A percentile compares a stretch with the other conserved stretches of the same genome.
Evolutionary conservation across 2,329 filamentous ascomycete species (phyloP).

Genomic region (Curvularia spicifera): DNA sequence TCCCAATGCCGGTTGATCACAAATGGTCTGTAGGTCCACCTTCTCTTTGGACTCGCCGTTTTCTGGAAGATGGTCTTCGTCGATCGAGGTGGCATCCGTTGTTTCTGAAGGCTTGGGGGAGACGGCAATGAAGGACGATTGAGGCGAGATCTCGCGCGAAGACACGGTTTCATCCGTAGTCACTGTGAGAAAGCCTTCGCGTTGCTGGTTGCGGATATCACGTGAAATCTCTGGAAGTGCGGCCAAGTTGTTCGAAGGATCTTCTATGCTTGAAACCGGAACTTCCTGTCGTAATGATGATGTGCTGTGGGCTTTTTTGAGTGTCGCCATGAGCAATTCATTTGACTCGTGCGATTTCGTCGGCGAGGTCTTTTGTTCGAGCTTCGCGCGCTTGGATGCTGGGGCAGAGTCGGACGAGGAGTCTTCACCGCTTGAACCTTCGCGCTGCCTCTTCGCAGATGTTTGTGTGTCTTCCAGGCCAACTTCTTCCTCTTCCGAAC

Average conservation of each 20-base stretch:
- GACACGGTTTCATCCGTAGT: conserved; percentile 37
- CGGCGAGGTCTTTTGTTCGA: conserved; percentile 22
- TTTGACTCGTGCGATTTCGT: conserved; percentile 21
- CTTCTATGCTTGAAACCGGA: conserved; percentile 44
- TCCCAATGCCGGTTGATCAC: conserved; percentile 34
- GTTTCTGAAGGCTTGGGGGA: conserved; percentile 47
- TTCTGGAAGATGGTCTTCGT: conserved; percentile 36
- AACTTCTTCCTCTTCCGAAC: conserved; percentile 2
- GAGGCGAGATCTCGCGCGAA: conserved; percentile 40
- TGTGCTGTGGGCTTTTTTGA: conserved; percentile 44
- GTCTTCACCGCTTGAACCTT: conserved; percentile 25
- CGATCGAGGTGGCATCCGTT: conserved; percentile 49
- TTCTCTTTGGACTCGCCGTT: conserved; percentile 27
- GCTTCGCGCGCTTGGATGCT: conserved; percentile 19
- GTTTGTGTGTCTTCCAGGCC: conserved; percentile 16
- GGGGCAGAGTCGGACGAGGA: conserved; percentile 23
- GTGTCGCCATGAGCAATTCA: conserved; percentile 30
- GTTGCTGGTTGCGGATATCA: conserved; percentile 43
- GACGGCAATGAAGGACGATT: conserved; percentile 32
- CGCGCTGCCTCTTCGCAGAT: conserved; percentile 38
- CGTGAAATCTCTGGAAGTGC: conserved; percentile 26
- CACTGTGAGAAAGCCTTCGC: conserved; percentile 39
- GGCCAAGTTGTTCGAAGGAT: conserved; percentile 28
- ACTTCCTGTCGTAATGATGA: conserved; percentile 42
- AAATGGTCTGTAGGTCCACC: conserved; percentile 30